Conservation (phyloP, 176 grass and related monocot genomes). For the Eleusine indica region DNA sequence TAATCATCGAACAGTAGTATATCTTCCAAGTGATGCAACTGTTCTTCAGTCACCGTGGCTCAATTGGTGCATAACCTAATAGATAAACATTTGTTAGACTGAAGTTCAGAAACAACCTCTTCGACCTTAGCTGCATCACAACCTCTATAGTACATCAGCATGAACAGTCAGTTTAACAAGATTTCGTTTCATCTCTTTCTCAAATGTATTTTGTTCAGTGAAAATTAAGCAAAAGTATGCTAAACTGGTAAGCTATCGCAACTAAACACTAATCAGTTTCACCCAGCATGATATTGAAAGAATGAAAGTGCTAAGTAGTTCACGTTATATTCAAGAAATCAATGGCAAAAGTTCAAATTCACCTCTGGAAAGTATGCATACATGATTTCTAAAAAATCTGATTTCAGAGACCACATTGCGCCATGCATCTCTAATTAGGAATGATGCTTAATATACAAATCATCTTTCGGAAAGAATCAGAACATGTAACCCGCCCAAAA, state of each 20-base stretch:
- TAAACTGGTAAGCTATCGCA: background rate
- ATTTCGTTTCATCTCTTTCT: background rate
- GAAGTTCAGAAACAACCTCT: background rate
- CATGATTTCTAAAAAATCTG: background rate
- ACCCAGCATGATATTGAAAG: background rate
- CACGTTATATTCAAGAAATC: background rate
- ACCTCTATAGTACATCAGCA: background rate
- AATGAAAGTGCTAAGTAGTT: background rate
- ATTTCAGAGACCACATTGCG: background rate
- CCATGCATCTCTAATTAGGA: background rate
- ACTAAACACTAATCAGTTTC: background rate
- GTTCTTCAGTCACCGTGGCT: background rate
- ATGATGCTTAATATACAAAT: background rate
- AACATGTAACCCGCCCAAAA: background rate
- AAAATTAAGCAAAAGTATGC: background rate
- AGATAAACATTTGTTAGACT: background rate
- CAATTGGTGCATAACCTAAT: background rate
- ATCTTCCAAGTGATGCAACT: background rate
- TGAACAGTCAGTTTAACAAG: background rate
- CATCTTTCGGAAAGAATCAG: background rate
- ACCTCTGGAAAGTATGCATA: background rate
- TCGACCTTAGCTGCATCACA: background rate
- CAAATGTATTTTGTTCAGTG: background rate
- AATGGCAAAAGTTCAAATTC: background rate
- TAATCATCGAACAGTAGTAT: background rate